A percentile compares a stretch with the other conserved stretches of the same genome.
These are phyloP conservation scores for Trichoderma citrinoviride DNA, from an alignment of 2,329 filamentous ascomycete species.

Conservation along the genomic window DNA sequence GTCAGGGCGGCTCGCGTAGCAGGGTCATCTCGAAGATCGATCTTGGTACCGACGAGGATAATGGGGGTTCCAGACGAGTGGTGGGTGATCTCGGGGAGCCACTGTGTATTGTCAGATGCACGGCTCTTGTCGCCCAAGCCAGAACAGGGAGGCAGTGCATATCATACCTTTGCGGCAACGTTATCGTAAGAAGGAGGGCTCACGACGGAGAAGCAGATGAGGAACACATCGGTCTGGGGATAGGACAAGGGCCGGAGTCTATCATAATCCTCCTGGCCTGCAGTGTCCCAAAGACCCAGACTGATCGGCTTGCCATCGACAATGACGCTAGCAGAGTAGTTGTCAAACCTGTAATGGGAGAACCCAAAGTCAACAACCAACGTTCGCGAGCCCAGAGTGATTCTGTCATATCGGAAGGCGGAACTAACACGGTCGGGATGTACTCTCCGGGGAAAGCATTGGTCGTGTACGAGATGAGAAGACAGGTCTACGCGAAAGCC, in stretches of 20 bases:
- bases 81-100: conserved; percentile 96
- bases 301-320: conserved; percentile 98
- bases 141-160: neutral
- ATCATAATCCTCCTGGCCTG: conserved; percentile 98
- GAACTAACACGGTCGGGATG: conserved; percentile 91
- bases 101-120: conserved; percentile 52
- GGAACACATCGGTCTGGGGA: conserved; percentile 96
- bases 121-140: neutral
- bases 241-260: conserved; percentile 92
- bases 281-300: conserved; percentile 96
- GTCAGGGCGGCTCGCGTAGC: conserved; percentile 77
- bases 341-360: conserved; percentile 73
- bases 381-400: conserved; percentile 14
- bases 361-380: conserved; percentile 24
- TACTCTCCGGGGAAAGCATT: conserved; percentile 99
- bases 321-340: conserved; percentile 99
- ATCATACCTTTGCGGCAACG: conserved; percentile 89
- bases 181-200: conserved; percentile 98
- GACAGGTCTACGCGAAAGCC: conserved; percentile 72
- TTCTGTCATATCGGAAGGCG: conserved; percentile 2
- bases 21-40: conserved; percentile 88
- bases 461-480: conserved; percentile 98
- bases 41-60: conserved; percentile 94
- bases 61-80: conserved; percentile 94
- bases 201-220: conserved; percentile 98